Base-by-base conservation (phyloP, 2,329 filamentous ascomycete species). In the Claviceps sp. region DNA sequence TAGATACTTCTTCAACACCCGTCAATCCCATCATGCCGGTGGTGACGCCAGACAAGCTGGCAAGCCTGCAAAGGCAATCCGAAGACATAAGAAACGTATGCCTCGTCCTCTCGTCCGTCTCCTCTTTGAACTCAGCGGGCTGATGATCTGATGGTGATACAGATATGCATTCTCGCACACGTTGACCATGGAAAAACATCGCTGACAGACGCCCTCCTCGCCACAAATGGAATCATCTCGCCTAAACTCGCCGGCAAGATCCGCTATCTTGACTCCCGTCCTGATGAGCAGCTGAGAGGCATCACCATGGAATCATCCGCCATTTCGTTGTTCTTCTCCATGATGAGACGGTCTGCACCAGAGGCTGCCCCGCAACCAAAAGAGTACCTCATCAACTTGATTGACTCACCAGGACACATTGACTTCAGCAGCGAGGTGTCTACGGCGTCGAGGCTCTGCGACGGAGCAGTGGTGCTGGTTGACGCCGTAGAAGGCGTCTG, bases 221-320 rank as follows among this genome's bases (percentile, higher is more conserved):
- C 93, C 68, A 97, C 93, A 58, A 98, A 98, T 78, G 93, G 93
- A 72, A 97, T 98, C 72, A 98, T 98, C 64, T 97, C 93, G 34
- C 88, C 91, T 52, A 97, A 97, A 67, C 77, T 97, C 63, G 93
- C 93, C 52, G 93, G 93, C 67, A 97, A 97, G 75, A 94, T 98
- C 69, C 85, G 93, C 59, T 98, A 97, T 64, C 82, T 98, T 54
- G 93, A 98, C 71, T 97, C 93, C 22, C 78, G 93, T 44, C 91
- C 91, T 1, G 93, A 98, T 69, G 93, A 98, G 68, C 93, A 98
- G 70, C 79, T 87, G 16, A 85, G 93, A 58, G 93, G 93, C 52
- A 98, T 98, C 64, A 98, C 93, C n/a, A 98, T 98, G 93, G 93
- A 98, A 68, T 97, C 93, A 0, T 97, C 91, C 5, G 93, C 93